A percentile compares a stretch with the other conserved stretches of the same genome.
Conservation (phyloP, 768 basidiomycete species). For the Trametes meyenii region DNA sequence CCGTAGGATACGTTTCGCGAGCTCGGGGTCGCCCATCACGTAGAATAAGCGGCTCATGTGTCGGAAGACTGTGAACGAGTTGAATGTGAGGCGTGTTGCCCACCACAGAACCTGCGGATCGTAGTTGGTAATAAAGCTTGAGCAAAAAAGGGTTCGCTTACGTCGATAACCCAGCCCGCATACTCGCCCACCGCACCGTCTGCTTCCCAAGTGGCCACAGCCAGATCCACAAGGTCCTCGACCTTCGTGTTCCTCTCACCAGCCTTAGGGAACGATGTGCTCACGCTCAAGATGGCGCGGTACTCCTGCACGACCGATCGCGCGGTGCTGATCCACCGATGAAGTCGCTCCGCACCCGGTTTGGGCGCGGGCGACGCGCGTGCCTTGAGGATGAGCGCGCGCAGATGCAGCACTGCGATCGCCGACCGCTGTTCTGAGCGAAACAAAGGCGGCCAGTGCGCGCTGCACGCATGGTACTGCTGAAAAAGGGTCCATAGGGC, state of each 20-base stretch:
- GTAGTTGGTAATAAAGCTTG: background rate
- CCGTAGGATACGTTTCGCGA: conserved; percentile 75
- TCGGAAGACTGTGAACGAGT: conserved; percentile 82
- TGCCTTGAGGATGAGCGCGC: conserved; percentile 62
- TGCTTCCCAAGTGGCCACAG: conserved; percentile 81
- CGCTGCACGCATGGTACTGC: conserved; percentile 61
- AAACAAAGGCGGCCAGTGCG: conserved; percentile 80
- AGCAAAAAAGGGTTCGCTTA: conserved; percentile 32
- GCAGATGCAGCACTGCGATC: conserved; percentile 70
- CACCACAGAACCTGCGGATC: conserved; percentile 79
- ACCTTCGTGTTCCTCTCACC: conserved; percentile 79
- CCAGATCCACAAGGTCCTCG: conserved; percentile 81
- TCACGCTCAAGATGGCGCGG: conserved; percentile 63
- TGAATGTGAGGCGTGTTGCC: conserved; percentile 93
- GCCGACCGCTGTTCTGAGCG: conserved; percentile 74
- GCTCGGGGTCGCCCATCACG: conserved; percentile 56
- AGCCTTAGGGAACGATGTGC: conserved; percentile 79
- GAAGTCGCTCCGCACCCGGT: conserved; percentile 38
- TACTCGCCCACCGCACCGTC: conserved; percentile 63
- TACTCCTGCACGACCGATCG: conserved; percentile 73
- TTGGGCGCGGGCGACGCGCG: conserved; percentile 23
- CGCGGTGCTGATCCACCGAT: conserved; percentile 66
- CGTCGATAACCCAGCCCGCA: conserved; percentile 82
- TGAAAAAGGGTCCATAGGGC: conserved; percentile 65
- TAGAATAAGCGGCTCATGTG: conserved; percentile 80